A percentile compares a stretch with the other conserved stretches of the same genome.
Conservation (phyloP, 306 rosid species). For the Ormosia semicastrata region DNA sequence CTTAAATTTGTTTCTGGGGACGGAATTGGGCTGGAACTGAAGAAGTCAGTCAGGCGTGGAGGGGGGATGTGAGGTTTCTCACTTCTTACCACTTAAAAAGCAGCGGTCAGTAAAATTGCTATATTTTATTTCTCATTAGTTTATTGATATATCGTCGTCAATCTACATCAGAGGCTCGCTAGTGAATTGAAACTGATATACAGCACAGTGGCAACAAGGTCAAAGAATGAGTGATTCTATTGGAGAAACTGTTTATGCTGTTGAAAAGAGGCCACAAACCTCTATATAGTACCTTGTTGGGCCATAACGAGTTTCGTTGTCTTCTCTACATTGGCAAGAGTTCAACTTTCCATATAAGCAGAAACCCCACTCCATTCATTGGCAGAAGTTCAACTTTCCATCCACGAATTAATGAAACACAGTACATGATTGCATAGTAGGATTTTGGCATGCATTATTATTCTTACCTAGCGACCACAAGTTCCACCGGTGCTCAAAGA, state of each 20-base stretch:
- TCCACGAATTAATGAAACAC: slow-evolving; percentile 22
- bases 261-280: slow-evolving; percentile 29
- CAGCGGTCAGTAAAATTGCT: background rate
- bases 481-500: background rate
- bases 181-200: slow-evolving; percentile 12
- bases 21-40: background rate
- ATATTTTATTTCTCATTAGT: background rate
- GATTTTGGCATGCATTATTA: slow-evolving; percentile 24
- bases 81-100: background rate
- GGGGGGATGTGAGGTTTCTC: background rate
- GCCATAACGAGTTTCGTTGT: slow-evolving; percentile 26
- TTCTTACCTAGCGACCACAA: slow-evolving; percentile 7
- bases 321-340: background rate
- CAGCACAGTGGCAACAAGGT: background rate
- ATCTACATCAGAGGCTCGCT: background rate
- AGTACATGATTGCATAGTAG: slow-evolving; percentile 38
- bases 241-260: slow-evolving; percentile 50
- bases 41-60: background rate
- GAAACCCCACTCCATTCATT: slow-evolving; percentile 29
- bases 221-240: slow-evolving; percentile 37
- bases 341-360: slow-evolving; percentile 41
- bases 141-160: background rate
- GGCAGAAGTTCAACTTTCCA: slow-evolving; percentile 38
- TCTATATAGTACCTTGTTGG: slow-evolving; percentile 19
- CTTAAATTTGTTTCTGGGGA: background rate